phyloP scores from a whole-genome alignment of 805 yeast genomes.

The Starmerella cellae region DNA sequence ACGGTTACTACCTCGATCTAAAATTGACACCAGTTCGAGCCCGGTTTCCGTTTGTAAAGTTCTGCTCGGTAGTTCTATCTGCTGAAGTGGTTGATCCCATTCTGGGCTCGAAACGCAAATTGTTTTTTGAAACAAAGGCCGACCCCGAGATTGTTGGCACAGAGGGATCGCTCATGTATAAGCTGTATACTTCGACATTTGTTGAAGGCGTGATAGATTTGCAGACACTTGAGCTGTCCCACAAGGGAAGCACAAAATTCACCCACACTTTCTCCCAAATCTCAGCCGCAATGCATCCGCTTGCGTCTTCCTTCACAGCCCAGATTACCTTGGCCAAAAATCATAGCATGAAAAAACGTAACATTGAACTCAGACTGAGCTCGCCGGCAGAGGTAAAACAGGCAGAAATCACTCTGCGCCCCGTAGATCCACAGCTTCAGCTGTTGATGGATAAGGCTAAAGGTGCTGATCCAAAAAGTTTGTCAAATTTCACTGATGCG shows the following conservation, averaged over 20 bases:
- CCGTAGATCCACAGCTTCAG: constrained; percentile 16
- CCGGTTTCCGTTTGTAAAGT: constrained; percentile 10
- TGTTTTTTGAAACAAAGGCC: constrained; percentile 5
- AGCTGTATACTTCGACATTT: constrained; percentile 22
- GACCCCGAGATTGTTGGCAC: not conserved
- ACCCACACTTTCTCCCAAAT: constrained; percentile 16
- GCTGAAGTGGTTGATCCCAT: not conserved
- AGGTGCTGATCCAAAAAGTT: constrained; percentile 3
- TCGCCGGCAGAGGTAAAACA: constrained; percentile 4
- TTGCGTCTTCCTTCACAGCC: constrained; percentile 20
- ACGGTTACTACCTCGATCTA: constrained; percentile 31
- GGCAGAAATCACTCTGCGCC: constrained; percentile 13
- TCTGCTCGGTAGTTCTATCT: constrained; percentile 14
- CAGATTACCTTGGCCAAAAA: constrained; percentile 14
- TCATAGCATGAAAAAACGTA: constrained; percentile 16
- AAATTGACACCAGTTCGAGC: constrained; percentile 28
- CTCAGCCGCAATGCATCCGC: constrained; percentile 18
- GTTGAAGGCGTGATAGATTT: constrained; percentile 30
- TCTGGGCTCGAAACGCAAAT: not conserved
- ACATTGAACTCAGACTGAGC: constrained; percentile 11
- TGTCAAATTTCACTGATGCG: constrained; percentile 9
- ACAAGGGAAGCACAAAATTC: constrained; percentile 23
- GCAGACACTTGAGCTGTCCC: constrained; percentile 20
- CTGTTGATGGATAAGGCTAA: constrained; percentile 16
- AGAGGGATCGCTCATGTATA: not conserved